These are phyloP conservation scores for Pleurotus tuoliensis DNA, from an alignment of 768 basidiomycete species.

Conservation along the genomic window DNA sequence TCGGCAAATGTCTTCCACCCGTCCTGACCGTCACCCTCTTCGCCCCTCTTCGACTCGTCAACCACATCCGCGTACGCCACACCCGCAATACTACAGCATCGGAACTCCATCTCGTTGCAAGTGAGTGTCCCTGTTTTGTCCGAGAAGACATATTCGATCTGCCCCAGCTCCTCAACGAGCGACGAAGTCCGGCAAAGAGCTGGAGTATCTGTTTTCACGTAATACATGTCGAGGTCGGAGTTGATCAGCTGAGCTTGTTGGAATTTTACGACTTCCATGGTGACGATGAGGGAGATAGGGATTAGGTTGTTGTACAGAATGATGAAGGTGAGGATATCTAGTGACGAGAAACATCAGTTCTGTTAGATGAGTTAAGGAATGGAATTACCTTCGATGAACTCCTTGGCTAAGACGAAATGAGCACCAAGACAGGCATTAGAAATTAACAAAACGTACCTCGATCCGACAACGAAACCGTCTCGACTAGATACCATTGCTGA, in stretches of 20 bases:
- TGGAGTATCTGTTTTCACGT: constrained; percentile 90
- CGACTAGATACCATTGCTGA: constrained; percentile 88
- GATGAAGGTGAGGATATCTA: constrained; percentile 96
- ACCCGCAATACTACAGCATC: constrained; percentile 84
- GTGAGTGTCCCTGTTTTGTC: constrained; percentile 96
- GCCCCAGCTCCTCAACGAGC: constrained; percentile 96
- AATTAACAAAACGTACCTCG: constrained; percentile 45
- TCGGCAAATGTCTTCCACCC: constrained; percentile 82
- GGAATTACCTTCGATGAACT: constrained; percentile 73
- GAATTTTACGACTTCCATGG: constrained; percentile 99
- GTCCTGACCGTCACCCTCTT: constrained; percentile 50
- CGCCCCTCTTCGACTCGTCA: constrained; percentile 78
- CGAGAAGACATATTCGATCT: constrained; percentile 95
- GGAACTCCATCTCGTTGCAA: constrained; percentile 98
- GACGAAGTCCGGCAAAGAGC: constrained; percentile 97
- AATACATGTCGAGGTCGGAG: constrained; percentile 98
- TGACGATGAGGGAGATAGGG: constrained; percentile 97
- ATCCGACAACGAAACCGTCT: constrained; percentile 53
- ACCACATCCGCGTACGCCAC: constrained; percentile 87
- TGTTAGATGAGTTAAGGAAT: constrained; percentile 7
- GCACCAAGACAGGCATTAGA: constrained; percentile 3
- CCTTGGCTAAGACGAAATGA: constrained; percentile 46
- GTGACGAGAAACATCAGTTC: neutral
- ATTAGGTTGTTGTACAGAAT: constrained; percentile 99
- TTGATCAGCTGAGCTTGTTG: constrained; percentile 98